phyloP scores from a whole-genome alignment of 2,329 filamentous ascomycete species.

The Scytalidium lignicola region DNA sequence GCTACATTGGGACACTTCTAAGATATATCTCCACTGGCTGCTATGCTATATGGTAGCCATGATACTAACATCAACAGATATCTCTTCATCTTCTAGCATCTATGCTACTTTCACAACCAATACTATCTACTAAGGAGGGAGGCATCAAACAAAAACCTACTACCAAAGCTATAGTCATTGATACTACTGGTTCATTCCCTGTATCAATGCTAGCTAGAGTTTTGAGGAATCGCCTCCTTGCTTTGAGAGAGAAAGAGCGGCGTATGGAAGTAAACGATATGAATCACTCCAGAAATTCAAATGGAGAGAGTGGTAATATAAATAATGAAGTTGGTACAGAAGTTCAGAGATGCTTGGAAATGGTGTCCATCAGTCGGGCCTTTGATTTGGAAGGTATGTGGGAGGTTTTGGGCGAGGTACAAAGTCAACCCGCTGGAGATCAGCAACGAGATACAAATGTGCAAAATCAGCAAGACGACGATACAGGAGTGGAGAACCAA shows the following conservation, averaged over 20 bases:
- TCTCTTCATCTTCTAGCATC: conserved; percentile 22
- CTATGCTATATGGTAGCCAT: too few relatives aligned
- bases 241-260: neutral
- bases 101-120: conserved; percentile 13
- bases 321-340: conserved; percentile 6
- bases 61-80: conserved; percentile 13
- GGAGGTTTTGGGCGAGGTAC: conserved; percentile 51
- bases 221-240: conserved; percentile 16
- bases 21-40: too few relatives aligned
- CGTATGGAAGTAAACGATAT: neutral
- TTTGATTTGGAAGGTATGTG: conserved; percentile 55
- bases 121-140: too few relatives aligned
- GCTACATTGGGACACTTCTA: too few relatives aligned
- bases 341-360: conserved; percentile 34
- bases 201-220: conserved; percentile 20
- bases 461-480: neutral
- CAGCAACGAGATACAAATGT: neutral
- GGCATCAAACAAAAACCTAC: too few relatives aligned
- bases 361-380: conserved; percentile 48
- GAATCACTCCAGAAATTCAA: neutral
- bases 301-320: conserved; percentile 3
- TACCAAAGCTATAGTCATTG: conserved; percentile 20
- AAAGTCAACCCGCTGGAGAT: neutral
- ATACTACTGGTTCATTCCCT: conserved; percentile 25
- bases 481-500: neutral